Evolutionary conservation across 306 rosid species (phyloP), one percentile per base, ranked within the genome.

Genomic region (Spatholobus suberectus): DNA sequence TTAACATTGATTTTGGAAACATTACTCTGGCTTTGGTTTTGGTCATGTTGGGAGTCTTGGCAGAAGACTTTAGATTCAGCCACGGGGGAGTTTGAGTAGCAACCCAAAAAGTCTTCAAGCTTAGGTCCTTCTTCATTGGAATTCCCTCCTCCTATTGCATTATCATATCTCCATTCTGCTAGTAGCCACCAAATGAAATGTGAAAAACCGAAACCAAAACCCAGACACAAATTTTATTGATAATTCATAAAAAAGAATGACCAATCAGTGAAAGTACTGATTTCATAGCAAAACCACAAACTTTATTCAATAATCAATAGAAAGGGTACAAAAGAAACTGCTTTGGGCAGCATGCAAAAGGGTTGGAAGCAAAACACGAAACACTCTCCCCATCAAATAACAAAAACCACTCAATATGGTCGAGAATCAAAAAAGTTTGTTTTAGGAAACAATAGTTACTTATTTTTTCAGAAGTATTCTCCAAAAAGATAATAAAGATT

Each of bases 31-130:
- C 75, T 77, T 75, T 89, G 94, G 86, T 47, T 73, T 37, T 83
- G 88, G 66, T 81, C 29, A 15, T 84, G 81, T 32, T 78, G 88
- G 8, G 88, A 79, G 38, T 79, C 69, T 21, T 85, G 91, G 79
- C 86, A 87, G 23, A 84, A 87, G 77, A 85, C 89, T 82, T 90
- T 89, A 24, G 86, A 55, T 84, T 91, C 94, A 51, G 82, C 73
- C 35, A 86, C 68, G 10, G 89, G 81, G 0, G 98, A 87, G 89
- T 85, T 95, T 11, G 98, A 89, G 91, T 95, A 95, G 47, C 97
- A 89, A 17, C 99, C 99, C 82, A 96, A 83, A 87, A 96, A 96
- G 68, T 96, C 97, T 85, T 96, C 99, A 73, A 96, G 97, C 87
- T 96, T 96, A 65, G 99, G 98, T 34, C 93, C 90, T 44, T 87